Conservation (phyloP, 306 rosid species). For the Cucurbita pepo region DNA sequence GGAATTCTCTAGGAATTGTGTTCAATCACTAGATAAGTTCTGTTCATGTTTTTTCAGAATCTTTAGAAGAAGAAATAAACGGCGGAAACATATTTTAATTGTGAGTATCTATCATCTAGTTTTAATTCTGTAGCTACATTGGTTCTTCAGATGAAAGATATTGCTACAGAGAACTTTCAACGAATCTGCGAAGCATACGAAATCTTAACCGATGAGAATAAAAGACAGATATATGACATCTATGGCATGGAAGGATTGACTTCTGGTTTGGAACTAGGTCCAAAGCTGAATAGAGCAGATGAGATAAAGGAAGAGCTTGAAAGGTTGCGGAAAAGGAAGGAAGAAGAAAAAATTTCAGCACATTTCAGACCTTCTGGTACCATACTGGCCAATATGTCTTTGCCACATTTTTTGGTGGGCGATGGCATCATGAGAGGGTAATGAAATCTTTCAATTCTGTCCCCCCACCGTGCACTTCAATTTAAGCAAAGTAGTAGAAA, state of each 20-base stretch:
- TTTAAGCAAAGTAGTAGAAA: background rate
- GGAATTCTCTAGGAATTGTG: background rate
- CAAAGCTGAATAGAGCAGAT: conserved; percentile 52
- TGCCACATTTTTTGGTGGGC: conserved; percentile 53
- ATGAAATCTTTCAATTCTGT: background rate
- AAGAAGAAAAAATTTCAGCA: conserved; percentile 38
- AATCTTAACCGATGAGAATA: conserved; percentile 63
- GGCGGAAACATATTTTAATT: background rate
- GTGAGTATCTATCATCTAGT: background rate
- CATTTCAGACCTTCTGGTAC: conserved; percentile 71
- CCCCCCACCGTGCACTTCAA: background rate
- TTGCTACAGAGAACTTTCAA: conserved; percentile 81
- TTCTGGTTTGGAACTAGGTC: conserved; percentile 82
- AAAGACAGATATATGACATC: conserved; percentile 75
- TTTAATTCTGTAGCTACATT: background rate
- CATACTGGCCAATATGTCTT: conserved; percentile 56
- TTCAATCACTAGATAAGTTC: background rate
- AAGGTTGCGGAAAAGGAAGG: conserved; percentile 45
- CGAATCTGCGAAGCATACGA: conserved; percentile 86
- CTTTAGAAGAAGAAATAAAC: background rate
- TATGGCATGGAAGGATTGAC: conserved; percentile 90
- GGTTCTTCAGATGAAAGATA: conserved; percentile 59
- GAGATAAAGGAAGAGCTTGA: conserved; percentile 78
- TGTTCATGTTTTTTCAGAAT: background rate
- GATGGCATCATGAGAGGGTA: conserved; percentile 78